phyloP scores from a whole-genome alignment of 345 rosid genomes.

The Turnera subulata region DNA sequence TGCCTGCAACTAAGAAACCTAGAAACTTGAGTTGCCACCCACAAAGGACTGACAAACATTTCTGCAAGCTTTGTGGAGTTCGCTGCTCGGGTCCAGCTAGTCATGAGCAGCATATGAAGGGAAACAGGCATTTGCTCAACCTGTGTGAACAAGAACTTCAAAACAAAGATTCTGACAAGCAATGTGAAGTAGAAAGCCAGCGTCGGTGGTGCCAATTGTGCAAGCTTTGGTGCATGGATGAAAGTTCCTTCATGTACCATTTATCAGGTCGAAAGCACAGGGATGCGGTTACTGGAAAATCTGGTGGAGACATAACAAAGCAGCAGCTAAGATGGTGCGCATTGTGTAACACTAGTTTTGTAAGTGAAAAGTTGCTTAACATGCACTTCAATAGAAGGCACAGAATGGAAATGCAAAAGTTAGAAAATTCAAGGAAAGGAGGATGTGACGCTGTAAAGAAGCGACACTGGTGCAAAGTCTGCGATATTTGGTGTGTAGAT shows the following conservation, averaged over 20 bases:
- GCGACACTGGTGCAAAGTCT: constrained; percentile 7
- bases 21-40: no score
- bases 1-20: no score
- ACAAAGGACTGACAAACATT: not conserved
- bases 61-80: constrained; percentile 25
- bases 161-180: not conserved
- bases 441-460: not conserved
- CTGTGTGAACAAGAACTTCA: constrained; percentile 4
- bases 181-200: not conserved
- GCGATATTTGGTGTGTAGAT: constrained; percentile 21
- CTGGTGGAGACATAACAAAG: not conserved
- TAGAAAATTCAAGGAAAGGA: not conserved
- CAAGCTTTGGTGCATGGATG: constrained; percentile 22
- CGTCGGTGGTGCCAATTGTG: constrained; percentile 13
- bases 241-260: constrained; percentile 3
- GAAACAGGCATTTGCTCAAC: constrained; percentile 25
- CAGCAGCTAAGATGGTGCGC: not conserved
- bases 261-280: constrained; percentile 20
- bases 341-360: not conserved
- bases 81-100: constrained; percentile 9
- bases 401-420: constrained; percentile 5
- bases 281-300: not conserved
- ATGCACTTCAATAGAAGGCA: not conserved
- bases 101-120: constrained; percentile 18
- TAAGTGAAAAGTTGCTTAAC: not conserved